Base-by-base conservation (phyloP, 2,329 filamentous ascomycete species). In the Stemphylium beticola region DNA sequence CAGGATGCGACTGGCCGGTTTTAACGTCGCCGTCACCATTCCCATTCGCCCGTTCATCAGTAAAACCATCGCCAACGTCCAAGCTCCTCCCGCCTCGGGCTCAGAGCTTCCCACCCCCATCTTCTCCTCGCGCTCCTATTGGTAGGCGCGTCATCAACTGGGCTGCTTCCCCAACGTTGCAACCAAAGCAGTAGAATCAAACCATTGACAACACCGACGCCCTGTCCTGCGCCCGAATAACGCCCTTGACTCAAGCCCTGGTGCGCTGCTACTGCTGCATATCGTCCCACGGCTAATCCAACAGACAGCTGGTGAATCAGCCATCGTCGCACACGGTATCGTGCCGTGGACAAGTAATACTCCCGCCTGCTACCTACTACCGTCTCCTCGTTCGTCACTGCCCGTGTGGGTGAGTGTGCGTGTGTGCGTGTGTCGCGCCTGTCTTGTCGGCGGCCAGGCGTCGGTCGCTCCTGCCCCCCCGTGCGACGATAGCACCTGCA, bases 151-250 rank as follows among this genome's bases (percentile, higher is more conserved):
- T 51, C 48, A 26, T 20, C 29, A 37, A 26, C 46, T 43, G 49
- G 26, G 26, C 26, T 29, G 26, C 26, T 39, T 53, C 50, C 39
- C 52, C 36, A 44, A 26, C 52, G 48, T 51, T 47, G 47, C 52
- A 47, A 54, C 51, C 20, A 50, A 36, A 39, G 48, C 46, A 36
- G 37, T 26, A 37, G 29, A 49, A 34, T 36, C 50, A 49, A 34
- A 29, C 50, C 26, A 57, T 54, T 56, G 57, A 59, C 60, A 48
- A 60, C 56, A 58, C 55, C 57, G 36, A 52, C 42, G 34, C 56
- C 58, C 38, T 39, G 3, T 32, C 43, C 45, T 44, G 39, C 48
- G 44, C 60, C 58, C 52, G 43, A 51, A 48, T 26, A 43, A 53
- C 48, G 55, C 57, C 45, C 58, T 53, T 34, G 48, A 38, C 52